A percentile compares a stretch with the other conserved stretches of the same genome.
Evolutionary conservation across 1,284 basidiomycete species (phyloP).

Genomic region (Volvariella volvacea): DNA sequence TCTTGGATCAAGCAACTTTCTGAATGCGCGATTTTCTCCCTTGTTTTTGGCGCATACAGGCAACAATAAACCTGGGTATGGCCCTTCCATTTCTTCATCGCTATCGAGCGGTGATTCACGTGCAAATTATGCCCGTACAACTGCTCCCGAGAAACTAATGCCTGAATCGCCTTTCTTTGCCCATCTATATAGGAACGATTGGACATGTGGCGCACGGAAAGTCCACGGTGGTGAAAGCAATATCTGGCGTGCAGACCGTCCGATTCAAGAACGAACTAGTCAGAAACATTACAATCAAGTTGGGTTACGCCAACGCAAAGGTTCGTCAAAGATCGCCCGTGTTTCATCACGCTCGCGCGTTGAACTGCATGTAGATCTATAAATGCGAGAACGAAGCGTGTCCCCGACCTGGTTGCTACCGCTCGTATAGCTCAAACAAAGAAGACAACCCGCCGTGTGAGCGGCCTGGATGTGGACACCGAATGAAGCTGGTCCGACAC

Average conservation of each 20-base stretch:
- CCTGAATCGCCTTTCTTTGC: conserved; percentile 1
- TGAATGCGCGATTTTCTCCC: neutral
- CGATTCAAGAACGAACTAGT: conserved; percentile 99
- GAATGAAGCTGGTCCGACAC: conserved; percentile 89
- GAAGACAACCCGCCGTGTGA: conserved; percentile 93
- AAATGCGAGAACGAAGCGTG: conserved; percentile 94
- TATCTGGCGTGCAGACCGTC: conserved; percentile 98
- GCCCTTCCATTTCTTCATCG: conserved; percentile 1
- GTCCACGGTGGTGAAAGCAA: conserved; percentile 98
- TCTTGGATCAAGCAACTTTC: neutral
- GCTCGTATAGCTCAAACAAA: conserved; percentile 90
- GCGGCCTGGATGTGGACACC: conserved; percentile 83
- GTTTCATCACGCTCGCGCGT: conserved; percentile 13
- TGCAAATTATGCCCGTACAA: conserved; percentile 6
- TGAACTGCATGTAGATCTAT: conserved; percentile 72
- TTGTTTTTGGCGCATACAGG: conserved; percentile 32
- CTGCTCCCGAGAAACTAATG: neutral
- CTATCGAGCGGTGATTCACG: neutral
- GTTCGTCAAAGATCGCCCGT: conserved; percentile 34
- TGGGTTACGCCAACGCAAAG: conserved; percentile 98
- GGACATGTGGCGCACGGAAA: conserved; percentile 99
- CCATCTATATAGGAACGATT: conserved; percentile 66
- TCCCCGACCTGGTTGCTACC: conserved; percentile 90
- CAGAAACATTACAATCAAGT: conserved; percentile 98
- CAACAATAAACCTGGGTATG: conserved; percentile 81